Conservation (phyloP, 805 yeast species). For the Torulaspora quercuum region DNA sequence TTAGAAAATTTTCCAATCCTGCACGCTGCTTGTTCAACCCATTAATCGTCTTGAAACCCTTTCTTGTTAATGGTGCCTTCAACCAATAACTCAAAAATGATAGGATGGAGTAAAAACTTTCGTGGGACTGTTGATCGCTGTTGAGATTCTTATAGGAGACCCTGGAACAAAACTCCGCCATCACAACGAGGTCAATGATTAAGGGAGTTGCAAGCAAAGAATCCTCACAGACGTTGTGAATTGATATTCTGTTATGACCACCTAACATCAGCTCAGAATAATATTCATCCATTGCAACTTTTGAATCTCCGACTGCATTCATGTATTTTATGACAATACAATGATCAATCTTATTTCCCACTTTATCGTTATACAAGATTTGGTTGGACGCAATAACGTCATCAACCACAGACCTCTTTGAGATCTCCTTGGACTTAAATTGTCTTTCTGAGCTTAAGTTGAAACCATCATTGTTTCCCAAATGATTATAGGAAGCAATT, state of each 20-base stretch:
- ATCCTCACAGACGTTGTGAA: slow-evolving; percentile 96
- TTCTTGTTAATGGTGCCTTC: slow-evolving; percentile 91
- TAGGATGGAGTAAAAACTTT: slow-evolving; percentile 76
- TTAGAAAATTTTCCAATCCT: slow-evolving; percentile 85
- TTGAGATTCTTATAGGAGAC: slow-evolving; percentile 66
- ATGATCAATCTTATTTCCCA: slow-evolving; percentile 80
- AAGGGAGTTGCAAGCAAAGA: slow-evolving; percentile 91
- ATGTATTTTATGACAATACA: slow-evolving; percentile 92
- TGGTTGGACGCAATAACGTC: slow-evolving; percentile 88
- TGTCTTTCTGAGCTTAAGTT: slow-evolving; percentile 88
- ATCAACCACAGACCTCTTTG: slow-evolving; percentile 88
- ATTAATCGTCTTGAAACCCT: slow-evolving; percentile 85
- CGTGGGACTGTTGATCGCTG: slow-evolving; percentile 46
- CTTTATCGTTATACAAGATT: slow-evolving; percentile 75
- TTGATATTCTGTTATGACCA: slow-evolving; percentile 90
- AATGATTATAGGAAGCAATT: slow-evolving; percentile 92
- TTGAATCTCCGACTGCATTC: slow-evolving; percentile 92
- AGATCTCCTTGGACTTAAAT: slow-evolving; percentile 92
- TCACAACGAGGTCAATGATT: slow-evolving; percentile 84
- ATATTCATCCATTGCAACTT: slow-evolving; percentile 98
- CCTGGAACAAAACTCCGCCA: slow-evolving; percentile 86
- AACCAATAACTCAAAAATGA: slow-evolving; percentile 91
- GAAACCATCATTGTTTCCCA: slow-evolving; percentile 95
- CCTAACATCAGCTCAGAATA: slow-evolving; percentile 96
- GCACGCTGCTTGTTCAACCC: slow-evolving; percentile 93